Evolutionary conservation across 176 grass and related monocot genomes (phyloP).

Genomic region (Aegilops umbellulata): DNA sequence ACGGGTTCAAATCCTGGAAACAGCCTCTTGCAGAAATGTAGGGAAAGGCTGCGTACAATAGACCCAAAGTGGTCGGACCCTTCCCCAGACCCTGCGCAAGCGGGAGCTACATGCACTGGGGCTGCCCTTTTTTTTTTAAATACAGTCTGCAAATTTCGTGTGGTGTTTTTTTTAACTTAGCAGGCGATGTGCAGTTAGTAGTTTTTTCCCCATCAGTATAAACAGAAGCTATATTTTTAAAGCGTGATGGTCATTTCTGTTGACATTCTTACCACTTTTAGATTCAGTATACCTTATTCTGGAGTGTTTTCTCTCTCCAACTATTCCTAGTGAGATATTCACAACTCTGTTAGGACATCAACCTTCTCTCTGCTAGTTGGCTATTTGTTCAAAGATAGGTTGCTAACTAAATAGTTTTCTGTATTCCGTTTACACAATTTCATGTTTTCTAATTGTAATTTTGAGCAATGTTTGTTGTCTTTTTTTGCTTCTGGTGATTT

Average conservation of each 20-base stretch:
- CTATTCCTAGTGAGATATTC: background rate
- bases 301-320: background rate
- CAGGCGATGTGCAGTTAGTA: background rate
- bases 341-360: background rate
- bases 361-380: background rate
- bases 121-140: too few relatives aligned
- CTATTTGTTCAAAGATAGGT: background rate
- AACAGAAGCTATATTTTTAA: background rate
- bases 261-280: background rate
- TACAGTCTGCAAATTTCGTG: background rate
- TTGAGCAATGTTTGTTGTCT: background rate
- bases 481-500: conserved; percentile 17
- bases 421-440: background rate
- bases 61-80: too few relatives aligned
- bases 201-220: background rate
- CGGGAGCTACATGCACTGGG: too few relatives aligned
- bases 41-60: too few relatives aligned
- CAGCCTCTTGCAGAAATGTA: too few relatives aligned
- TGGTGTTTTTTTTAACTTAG: background rate
- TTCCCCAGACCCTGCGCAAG: too few relatives aligned
- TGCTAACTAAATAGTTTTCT: background rate
- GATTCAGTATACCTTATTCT: background rate
- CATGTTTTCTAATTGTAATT: background rate
- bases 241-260: background rate
- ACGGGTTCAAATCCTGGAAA: too few relatives aligned